A percentile compares a stretch with the other conserved stretches of the same genome.
phyloP scores from a whole-genome alignment of 345 rosid genomes.

The Zanthoxylum bungeanum region DNA sequence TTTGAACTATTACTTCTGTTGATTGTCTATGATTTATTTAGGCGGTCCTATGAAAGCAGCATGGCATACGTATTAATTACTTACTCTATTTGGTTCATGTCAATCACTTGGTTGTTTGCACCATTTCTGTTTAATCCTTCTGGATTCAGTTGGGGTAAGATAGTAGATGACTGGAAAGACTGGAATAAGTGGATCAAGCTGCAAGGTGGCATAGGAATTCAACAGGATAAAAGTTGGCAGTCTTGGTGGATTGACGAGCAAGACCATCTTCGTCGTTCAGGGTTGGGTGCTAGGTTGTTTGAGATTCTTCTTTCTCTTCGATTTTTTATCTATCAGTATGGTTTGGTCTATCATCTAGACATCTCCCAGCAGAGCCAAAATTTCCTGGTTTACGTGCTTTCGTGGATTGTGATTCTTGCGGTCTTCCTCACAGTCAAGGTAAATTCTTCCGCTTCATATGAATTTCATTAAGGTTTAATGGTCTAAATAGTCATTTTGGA shows the following conservation, averaged over 20 bases:
- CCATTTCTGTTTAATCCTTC: slow-evolving; percentile 95
- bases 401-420: slow-evolving; percentile 87
- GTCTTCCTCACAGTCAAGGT: slow-evolving; percentile 84
- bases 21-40: slow-evolving; percentile 79
- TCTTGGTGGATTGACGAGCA: slow-evolving; percentile 98
- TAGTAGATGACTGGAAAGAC: slow-evolving; percentile 94
- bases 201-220: slow-evolving; percentile 96
- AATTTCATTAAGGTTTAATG: neutral
- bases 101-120: slow-evolving; percentile 89
- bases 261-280: slow-evolving; percentile 71
- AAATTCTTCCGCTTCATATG: slow-evolving; percentile 4
- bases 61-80: slow-evolving; percentile 81
- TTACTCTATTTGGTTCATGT: slow-evolving; percentile 94
- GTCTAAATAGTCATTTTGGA: neutral
- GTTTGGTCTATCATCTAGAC: slow-evolving; percentile 97
- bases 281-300: slow-evolving; percentile 64
- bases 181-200: slow-evolving; percentile 98
- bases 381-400: slow-evolving; percentile 80
- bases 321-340: slow-evolving; percentile 92
- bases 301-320: slow-evolving; percentile 80
- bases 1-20: slow-evolving; percentile 77
- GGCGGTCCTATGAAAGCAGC: slow-evolving; percentile 78
- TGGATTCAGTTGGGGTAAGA: slow-evolving; percentile 84
- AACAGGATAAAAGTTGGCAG: slow-evolving; percentile 94
- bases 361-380: slow-evolving; percentile 80